phyloP scores from a whole-genome alignment of 1,284 basidiomycete genomes.

The Apiotrichum montevideense region DNA sequence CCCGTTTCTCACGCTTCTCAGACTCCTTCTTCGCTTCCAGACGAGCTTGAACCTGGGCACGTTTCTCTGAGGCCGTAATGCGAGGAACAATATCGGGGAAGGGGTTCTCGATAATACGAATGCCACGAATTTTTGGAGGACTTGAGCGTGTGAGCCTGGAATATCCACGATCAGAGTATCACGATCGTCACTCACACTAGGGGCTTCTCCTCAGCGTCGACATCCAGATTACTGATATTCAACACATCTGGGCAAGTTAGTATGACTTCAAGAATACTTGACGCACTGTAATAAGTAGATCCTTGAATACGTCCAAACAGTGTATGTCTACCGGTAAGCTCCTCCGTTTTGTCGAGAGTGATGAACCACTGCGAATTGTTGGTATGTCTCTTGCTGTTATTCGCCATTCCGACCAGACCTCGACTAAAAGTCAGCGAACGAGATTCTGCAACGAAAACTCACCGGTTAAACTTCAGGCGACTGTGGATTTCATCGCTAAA shows the following conservation, averaged over 20 bases:
- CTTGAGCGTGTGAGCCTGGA: slow-evolving; percentile 44
- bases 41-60: slow-evolving; percentile 69
- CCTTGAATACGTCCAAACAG: slow-evolving; percentile 62
- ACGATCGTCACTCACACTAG: slow-evolving; percentile 59
- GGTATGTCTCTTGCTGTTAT: slow-evolving; percentile 72
- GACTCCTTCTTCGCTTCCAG: slow-evolving; percentile 67
- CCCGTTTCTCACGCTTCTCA: slow-evolving; percentile 63
- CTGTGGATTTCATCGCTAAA: slow-evolving; percentile 92
- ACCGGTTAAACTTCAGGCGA: slow-evolving; percentile 56
- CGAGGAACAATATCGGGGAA: slow-evolving; percentile 91
- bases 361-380: slow-evolving; percentile 90
- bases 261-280: too few relatives aligned
- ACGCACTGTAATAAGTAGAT: slow-evolving; percentile 74
- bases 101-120: slow-evolving; percentile 84
- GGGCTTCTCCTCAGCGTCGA: slow-evolving; percentile 74
- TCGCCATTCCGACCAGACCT: slow-evolving; percentile 91
- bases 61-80: slow-evolving; percentile 88
- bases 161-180: neutral
- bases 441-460: neutral
- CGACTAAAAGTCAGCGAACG: slow-evolving; percentile 59
- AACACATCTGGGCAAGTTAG: slow-evolving; percentile 60
- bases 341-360: slow-evolving; percentile 80
- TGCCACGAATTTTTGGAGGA: slow-evolving; percentile 78
- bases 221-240: slow-evolving; percentile 83
- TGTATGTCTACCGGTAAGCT: slow-evolving; percentile 81